These are phyloP conservation scores for Chimonanthus praecox DNA, from an alignment of 164 flowering plant species.

Conservation along the genomic window DNA sequence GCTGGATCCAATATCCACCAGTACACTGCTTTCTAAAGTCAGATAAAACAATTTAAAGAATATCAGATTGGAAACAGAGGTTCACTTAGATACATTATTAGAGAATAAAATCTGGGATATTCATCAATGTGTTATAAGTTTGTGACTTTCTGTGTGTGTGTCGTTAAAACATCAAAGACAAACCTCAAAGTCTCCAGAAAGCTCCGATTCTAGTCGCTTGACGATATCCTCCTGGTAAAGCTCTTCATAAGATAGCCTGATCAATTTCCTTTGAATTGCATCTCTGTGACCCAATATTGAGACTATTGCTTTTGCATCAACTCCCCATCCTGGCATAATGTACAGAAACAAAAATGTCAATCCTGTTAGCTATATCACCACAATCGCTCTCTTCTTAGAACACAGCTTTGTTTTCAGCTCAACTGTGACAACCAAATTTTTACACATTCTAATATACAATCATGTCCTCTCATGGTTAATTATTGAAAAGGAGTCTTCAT, in stretches of 20 bases:
- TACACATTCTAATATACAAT: not conserved
- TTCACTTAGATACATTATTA: not conserved
- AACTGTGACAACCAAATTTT: not conserved
- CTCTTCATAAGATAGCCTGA: slow-evolving; percentile 43
- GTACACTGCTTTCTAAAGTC: slow-evolving; percentile 40
- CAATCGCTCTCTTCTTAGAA: not conserved
- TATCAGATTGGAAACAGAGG: not conserved
- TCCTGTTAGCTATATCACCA: not conserved
- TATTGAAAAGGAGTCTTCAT: not conserved
- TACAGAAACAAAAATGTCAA: not conserved
- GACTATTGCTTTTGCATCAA: slow-evolving; percentile 40
- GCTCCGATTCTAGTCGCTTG: slow-evolving; percentile 42
- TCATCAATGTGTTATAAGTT: too few species aligned
- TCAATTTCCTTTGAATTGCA: slow-evolving; percentile 41
- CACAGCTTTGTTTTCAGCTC: not conserved
- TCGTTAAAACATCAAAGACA: not conserved
- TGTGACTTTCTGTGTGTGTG: not conserved
- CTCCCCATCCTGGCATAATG: slow-evolving; percentile 40
- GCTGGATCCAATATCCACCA: slow-evolving; percentile 66
- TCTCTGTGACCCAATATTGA: slow-evolving; percentile 41
- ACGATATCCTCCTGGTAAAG: slow-evolving; percentile 39
- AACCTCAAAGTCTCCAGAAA: slow-evolving; percentile 53
- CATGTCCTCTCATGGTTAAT: not conserved
- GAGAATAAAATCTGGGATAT: not conserved
- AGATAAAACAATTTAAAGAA: not conserved